Percentiles rank a stretch among this genome's conserved stretches.
Conservation (phyloP, 192 early-diverging fungal genomes). For the Coemansia javaensis region DNA sequence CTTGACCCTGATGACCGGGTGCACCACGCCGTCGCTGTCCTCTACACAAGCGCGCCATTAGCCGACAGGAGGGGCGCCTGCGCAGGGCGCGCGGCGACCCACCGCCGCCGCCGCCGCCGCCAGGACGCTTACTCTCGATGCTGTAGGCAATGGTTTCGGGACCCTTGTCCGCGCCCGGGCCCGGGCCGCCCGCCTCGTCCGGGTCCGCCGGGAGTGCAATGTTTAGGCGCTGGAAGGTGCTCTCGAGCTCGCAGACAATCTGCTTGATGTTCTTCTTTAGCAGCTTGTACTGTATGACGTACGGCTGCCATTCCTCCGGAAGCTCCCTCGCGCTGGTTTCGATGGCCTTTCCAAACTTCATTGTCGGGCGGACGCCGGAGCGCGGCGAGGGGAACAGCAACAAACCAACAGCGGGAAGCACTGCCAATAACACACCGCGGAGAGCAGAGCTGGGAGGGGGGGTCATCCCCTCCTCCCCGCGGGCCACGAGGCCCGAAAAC, state of each 20-base stretch:
- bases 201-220: conserved; percentile 9
- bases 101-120: no score
- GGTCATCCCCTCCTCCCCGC: no score
- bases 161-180: neutral
- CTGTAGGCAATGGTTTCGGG: conserved; percentile 33
- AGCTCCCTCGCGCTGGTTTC: conserved; percentile 63
- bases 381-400: no score
- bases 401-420: neutral
- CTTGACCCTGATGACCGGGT: conserved; percentile 41
- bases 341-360: conserved; percentile 75
- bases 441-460: no score
- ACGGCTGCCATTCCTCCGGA: conserved; percentile 67
- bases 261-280: conserved; percentile 68
- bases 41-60: conserved; percentile 22
- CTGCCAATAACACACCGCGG: neutral
- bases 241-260: conserved; percentile 66
- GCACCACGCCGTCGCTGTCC: conserved; percentile 40
- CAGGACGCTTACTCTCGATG: conserved; percentile 50
- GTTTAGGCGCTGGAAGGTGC: conserved; percentile 30
- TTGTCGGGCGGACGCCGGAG: no score
- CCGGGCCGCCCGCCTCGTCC: neutral
- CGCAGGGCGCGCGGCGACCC: no score
- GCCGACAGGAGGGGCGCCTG: no score
- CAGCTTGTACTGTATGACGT: conserved; percentile 70
- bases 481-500: no score